A percentile compares a stretch with the other conserved stretches of the same genome.
Conservation (phyloP, 345 rosid genomes). For the Salix brachista region DNA sequence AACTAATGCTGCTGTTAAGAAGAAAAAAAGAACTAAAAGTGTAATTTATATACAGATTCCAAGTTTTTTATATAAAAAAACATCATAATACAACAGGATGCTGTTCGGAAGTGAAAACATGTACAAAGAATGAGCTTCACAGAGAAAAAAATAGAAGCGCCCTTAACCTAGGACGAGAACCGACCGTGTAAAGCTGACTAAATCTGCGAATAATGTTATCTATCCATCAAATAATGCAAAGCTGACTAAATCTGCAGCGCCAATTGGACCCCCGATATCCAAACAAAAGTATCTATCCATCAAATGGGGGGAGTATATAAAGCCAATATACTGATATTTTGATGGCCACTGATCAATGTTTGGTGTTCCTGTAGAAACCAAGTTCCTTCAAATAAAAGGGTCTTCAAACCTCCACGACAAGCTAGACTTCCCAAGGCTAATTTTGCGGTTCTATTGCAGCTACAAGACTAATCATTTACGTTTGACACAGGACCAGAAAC, state of each 20-base stretch:
- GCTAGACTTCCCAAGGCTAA: background rate
- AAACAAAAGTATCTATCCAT: background rate
- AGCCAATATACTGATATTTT: background rate
- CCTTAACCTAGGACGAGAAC: slow-evolving; percentile 1
- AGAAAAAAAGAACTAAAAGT: no score
- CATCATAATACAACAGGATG: slow-evolving; percentile 13
- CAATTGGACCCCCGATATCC: slow-evolving; percentile 2
- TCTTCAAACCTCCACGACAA: background rate
- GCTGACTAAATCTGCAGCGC: background rate
- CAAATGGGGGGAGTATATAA: slow-evolving; percentile 1
- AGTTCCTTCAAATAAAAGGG: background rate
- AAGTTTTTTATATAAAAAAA: background rate
- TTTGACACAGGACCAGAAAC: slow-evolving; percentile 39
- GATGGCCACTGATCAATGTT: background rate
- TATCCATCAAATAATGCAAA: no score
- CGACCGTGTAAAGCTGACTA: background rate
- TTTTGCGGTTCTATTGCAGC: background rate
- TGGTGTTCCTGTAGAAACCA: background rate
- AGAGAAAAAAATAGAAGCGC: slow-evolving; percentile 15
- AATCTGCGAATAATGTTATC: slow-evolving; percentile 5
- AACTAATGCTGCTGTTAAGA: no score
- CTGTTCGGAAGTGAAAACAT: background rate
- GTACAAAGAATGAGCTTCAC: slow-evolving; percentile 27
- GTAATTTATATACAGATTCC: slow-evolving; percentile 18
- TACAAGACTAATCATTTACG: background rate